Conservation (phyloP, 805 yeast species). For the Candida xiaguanensis region DNA sequence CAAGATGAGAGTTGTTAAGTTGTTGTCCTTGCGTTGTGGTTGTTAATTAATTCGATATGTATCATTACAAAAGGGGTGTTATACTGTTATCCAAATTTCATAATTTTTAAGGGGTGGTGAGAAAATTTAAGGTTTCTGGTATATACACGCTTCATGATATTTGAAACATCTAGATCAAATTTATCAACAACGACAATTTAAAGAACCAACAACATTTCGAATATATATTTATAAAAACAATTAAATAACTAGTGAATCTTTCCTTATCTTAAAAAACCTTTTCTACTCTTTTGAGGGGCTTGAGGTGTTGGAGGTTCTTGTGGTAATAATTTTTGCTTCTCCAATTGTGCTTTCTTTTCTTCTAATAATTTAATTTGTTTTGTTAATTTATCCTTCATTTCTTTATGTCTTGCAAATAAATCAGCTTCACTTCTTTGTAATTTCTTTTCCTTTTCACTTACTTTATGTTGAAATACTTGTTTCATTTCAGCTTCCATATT, state of each 20-base stretch:
- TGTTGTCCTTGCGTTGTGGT: too few relatives aligned
- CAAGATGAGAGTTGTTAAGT: too few relatives aligned
- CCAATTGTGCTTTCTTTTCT: constrained; percentile 82
- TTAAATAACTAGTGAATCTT: too few relatives aligned
- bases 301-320: constrained; percentile 45
- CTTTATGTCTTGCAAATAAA: constrained; percentile 90
- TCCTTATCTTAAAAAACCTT: constrained; percentile 69
- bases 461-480: constrained; percentile 93
- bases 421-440: constrained; percentile 96
- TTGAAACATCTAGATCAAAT: too few relatives aligned
- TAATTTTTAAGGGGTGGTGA: too few relatives aligned
- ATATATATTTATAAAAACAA: too few relatives aligned
- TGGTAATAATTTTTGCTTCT: constrained; percentile 52
- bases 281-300: constrained; percentile 58
- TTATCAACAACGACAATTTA: too few relatives aligned
- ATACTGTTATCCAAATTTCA: too few relatives aligned
- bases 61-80: too few relatives aligned
- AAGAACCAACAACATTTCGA: background rate
- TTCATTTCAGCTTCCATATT: constrained; percentile 97
- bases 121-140: too few relatives aligned
- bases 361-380: constrained; percentile 87
- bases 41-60: too few relatives aligned
- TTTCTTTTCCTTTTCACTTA: constrained; percentile 93
- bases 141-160: too few relatives aligned
- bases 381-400: constrained; percentile 90